Evolutionary conservation across 2,329 filamentous ascomycete genomes (phyloP).

Genomic region (Septoria linicola): DNA sequence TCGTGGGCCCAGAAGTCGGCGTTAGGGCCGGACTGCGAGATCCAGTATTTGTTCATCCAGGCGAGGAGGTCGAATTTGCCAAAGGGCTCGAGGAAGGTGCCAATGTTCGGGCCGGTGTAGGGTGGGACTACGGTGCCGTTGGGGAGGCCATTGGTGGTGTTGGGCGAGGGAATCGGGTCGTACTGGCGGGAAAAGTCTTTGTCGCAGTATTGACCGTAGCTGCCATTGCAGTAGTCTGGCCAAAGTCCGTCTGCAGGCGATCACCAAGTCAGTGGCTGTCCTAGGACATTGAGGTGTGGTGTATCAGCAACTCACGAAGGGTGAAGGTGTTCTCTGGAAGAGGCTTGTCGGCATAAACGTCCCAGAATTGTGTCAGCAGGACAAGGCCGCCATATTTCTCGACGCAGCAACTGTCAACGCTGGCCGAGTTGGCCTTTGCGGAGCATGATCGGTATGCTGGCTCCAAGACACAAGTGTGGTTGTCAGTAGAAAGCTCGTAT

Average conservation of each 20-base stretch:
- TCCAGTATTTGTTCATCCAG: conserved; percentile 68
- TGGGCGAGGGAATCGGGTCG: conserved; percentile 58
- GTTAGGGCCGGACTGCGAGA: conserved; percentile 58
- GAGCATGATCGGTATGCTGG: conserved; percentile 51
- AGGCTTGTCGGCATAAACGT: conserved; percentile 62
- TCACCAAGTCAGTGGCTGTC: too few species aligned
- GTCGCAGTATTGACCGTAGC: conserved; percentile 68
- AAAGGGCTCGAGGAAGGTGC: conserved; percentile 58
- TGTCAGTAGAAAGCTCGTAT: conserved; percentile 50
- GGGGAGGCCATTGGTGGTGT: conserved; percentile 60
- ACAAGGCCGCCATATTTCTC: conserved; percentile 65
- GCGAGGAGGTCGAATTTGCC: conserved; percentile 60
- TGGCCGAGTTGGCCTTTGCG: conserved; percentile 40
- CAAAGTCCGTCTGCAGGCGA: too few species aligned
- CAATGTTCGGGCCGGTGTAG: conserved; percentile 59
- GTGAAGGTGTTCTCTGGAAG: conserved; percentile 59
- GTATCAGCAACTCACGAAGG: conserved; percentile 44
- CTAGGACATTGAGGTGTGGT: too few species aligned
- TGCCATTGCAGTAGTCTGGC: conserved; percentile 44
- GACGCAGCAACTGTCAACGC: conserved; percentile 61
- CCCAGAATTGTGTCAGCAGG: conserved; percentile 64
- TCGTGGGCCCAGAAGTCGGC: conserved; percentile 58
- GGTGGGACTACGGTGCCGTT: conserved; percentile 55
- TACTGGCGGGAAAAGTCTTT: conserved; percentile 63
- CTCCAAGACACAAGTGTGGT: conserved; percentile 57